Percentiles rank a stretch among this genome's conserved stretches.
phyloP scores from a whole-genome alignment of 192 early-diverging fungal species.

The Pecoramyces ruminantium region DNA sequence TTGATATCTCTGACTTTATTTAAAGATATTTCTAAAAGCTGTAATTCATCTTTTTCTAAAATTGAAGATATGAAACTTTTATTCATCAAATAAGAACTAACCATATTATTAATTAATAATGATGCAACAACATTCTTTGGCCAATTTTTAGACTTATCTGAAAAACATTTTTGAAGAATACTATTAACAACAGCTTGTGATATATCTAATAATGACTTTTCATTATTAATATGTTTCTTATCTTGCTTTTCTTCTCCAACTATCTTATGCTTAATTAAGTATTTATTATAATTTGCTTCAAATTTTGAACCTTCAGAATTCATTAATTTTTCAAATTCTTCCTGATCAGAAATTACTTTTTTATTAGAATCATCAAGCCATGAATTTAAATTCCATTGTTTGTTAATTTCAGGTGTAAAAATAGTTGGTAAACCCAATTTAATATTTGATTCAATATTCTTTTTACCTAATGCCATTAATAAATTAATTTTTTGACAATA shows the following conservation, averaged over 20 bases:
- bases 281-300: neutral
- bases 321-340: neutral
- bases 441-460: neutral
- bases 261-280: neutral
- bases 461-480: neutral
- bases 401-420: neutral
- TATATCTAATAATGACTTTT: neutral
- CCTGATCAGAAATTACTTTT: neutral
- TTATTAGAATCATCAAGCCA: neutral
- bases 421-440: neutral
- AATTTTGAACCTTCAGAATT: neutral
- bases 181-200: neutral
- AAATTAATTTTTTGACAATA: neutral
- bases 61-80: neutral
- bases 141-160: neutral
- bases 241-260: neutral
- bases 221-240: neutral
- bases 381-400: neutral
- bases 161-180: neutral
- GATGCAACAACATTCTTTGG: neutral
- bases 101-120: neutral
- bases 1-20: neutral
- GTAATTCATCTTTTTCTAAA: neutral
- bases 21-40: neutral
- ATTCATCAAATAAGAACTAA: neutral